Evolutionary conservation across 441 rosid genomes (phyloP).

Genomic region (Mallotus repandus): DNA sequence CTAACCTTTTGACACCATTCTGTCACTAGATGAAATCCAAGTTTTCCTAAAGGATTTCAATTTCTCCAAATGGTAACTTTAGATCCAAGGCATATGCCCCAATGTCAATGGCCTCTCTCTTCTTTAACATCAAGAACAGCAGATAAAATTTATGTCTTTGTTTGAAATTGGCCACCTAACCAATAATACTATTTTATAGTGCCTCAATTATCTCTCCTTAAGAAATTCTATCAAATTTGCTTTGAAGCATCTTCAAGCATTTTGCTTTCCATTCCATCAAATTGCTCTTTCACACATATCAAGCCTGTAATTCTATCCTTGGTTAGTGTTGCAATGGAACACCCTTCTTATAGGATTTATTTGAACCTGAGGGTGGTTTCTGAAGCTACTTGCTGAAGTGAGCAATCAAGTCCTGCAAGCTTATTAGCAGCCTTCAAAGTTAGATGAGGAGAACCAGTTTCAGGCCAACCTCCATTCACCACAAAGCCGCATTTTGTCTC

Average conservation of each 20-base stretch:
- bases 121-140: too few relatives aligned
- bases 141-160: too few relatives aligned
- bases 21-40: too few relatives aligned
- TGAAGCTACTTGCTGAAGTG: slow-evolving; percentile 77
- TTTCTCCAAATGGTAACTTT: too few relatives aligned
- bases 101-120: too few relatives aligned
- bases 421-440: slow-evolving; percentile 82
- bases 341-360: slow-evolving; percentile 57
- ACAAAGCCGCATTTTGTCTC: slow-evolving; percentile 46
- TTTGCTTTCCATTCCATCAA: slow-evolving; percentile 85
- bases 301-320: slow-evolving; percentile 57
- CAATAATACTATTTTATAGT: slow-evolving; percentile 37
- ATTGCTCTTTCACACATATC: slow-evolving; percentile 77
- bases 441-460: slow-evolving; percentile 60
- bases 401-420: slow-evolving; percentile 73
- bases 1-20: too few relatives aligned
- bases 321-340: slow-evolving; percentile 42
- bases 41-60: too few relatives aligned
- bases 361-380: slow-evolving; percentile 62
- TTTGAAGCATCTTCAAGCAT: slow-evolving; percentile 67
- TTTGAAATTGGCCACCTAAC: too few relatives aligned
- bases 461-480: slow-evolving; percentile 90
- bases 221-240: slow-evolving; percentile 46
- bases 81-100: too few relatives aligned
- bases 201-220: slow-evolving; percentile 60